Conservation (phyloP, 257 asterid genomes). For the Primulina huaijiensis region DNA sequence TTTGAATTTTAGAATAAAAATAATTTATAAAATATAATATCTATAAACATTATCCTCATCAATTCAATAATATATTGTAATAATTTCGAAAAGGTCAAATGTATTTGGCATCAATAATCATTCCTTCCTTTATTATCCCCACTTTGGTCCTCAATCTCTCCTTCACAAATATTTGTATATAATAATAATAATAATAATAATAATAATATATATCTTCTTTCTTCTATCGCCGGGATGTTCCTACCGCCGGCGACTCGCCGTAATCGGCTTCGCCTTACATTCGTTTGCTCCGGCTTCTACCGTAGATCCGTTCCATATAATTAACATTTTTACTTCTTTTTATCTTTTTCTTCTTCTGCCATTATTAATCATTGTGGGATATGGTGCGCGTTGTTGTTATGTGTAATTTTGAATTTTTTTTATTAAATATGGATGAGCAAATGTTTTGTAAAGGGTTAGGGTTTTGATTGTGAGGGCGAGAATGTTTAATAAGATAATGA, state of each 20-base stretch:
- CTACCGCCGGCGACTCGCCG: slow-evolving; percentile 39
- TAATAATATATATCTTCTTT: neutral
- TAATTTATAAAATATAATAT: neutral
- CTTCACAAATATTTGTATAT: slow-evolving; percentile 3
- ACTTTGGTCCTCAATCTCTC: neutral
- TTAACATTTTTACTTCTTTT: slow-evolving; percentile 9
- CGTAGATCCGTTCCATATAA: slow-evolving; percentile 14
- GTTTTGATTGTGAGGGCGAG: slow-evolving; percentile 17
- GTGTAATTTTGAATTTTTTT: neutral
- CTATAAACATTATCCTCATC: neutral
- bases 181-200: neutral
- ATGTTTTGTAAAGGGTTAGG: slow-evolving; percentile 22
- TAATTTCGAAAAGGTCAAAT: neutral
- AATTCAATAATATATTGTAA: no score
- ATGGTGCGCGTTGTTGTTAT: neutral
- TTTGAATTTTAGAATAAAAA: no score
- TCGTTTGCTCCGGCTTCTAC: slow-evolving; percentile 5
- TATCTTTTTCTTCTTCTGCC: slow-evolving; percentile 4
- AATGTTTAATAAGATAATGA: slow-evolving; percentile 54
- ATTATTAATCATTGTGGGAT: neutral
- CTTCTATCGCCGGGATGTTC: slow-evolving; percentile 40
- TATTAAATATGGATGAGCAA: slow-evolving; percentile 16
- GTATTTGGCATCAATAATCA: slow-evolving; percentile 14
- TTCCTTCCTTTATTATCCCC: slow-evolving; percentile 15
- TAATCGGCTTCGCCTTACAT: slow-evolving; percentile 15